These are phyloP conservation scores for Colletotrichum trifolii DNA, from an alignment of 2,329 filamentous ascomycete genomes.

Conservation along the genomic window DNA sequence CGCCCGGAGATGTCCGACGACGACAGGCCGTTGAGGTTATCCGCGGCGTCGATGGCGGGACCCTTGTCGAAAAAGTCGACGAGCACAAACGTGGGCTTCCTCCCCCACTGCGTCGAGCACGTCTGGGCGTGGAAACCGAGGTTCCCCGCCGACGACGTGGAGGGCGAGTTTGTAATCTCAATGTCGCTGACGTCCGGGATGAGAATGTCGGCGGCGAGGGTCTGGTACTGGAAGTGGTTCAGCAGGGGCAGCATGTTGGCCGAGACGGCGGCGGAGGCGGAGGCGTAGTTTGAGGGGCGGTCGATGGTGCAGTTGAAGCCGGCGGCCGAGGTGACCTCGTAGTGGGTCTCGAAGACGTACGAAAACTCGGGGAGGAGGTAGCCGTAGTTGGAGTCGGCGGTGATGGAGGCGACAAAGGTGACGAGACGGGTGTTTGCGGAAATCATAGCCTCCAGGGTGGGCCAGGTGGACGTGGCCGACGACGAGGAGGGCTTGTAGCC, in stretches of 20 bases:
- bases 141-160: conserved; percentile 62
- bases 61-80: conserved; percentile 85
- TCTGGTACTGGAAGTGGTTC: conserved; percentile 83
- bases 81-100: conserved; percentile 76
- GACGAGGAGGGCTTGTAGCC: conserved; percentile 66
- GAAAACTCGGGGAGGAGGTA: conserved; percentile 73
- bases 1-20: conserved; percentile 50
- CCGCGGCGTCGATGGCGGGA: conserved; percentile 75
- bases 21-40: conserved; percentile 70
- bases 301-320: conserved; percentile 80
- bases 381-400: conserved; percentile 54
- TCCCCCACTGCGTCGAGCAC: conserved; percentile 70
- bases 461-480: conserved; percentile 66
- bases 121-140: conserved; percentile 63
- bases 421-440: conserved; percentile 72
- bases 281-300: conserved; percentile 66
- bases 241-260: conserved; percentile 75
- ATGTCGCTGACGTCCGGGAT: conserved; percentile 71
- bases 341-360: conserved; percentile 79
- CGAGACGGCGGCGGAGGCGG: conserved; percentile 63
- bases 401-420: conserved; percentile 72
- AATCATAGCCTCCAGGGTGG: conserved; percentile 78
- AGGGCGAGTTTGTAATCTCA: conserved; percentile 72
- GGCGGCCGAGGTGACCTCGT: conserved; percentile 68
- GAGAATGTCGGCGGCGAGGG: conserved; percentile 63